phyloP scores from a whole-genome alignment of 768 basidiomycete species.

The Rhizopogon salebrosus region DNA sequence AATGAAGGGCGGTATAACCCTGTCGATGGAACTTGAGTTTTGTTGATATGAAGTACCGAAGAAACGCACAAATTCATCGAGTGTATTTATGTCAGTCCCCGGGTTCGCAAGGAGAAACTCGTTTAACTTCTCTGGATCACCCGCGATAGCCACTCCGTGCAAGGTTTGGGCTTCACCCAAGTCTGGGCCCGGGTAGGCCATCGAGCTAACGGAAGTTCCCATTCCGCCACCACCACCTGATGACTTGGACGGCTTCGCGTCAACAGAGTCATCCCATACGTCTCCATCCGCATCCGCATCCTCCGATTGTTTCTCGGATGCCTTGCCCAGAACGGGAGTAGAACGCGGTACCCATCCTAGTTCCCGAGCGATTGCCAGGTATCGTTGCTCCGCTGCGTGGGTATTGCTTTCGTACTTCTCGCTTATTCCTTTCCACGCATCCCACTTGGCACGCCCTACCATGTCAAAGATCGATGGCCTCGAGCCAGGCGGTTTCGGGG shows the following conservation, averaged over 20 bases:
- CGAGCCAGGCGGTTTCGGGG: conserved; percentile 45
- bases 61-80: conserved; percentile 68
- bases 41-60: neutral
- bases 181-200: conserved; percentile 35
- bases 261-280: conserved; percentile 41
- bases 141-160: conserved; percentile 61
- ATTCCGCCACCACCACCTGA: conserved; percentile 37
- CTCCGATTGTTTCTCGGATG: conserved; percentile 4
- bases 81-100: conserved; percentile 46
- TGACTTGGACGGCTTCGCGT: conserved; percentile 18
- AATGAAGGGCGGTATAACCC: conserved; percentile 87
- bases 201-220: conserved; percentile 60
- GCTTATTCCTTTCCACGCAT: conserved; percentile 62
- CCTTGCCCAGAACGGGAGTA: conserved; percentile 3
- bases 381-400: conserved; percentile 53
- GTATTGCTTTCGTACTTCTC: conserved; percentile 40
- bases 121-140: conserved; percentile 43
- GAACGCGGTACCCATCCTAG: conserved; percentile 61
- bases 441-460: conserved; percentile 81
- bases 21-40: conserved; percentile 25
- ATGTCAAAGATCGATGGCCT: conserved; percentile 78
- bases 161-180: conserved; percentile 37
- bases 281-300: conserved; percentile 29
- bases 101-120: conserved; percentile 38
- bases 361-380: conserved; percentile 60